A percentile compares a stretch with the other conserved stretches of the same genome.
Conservation (phyloP, 768 basidiomycete genomes). For the Lentinula detonsa region DNA sequence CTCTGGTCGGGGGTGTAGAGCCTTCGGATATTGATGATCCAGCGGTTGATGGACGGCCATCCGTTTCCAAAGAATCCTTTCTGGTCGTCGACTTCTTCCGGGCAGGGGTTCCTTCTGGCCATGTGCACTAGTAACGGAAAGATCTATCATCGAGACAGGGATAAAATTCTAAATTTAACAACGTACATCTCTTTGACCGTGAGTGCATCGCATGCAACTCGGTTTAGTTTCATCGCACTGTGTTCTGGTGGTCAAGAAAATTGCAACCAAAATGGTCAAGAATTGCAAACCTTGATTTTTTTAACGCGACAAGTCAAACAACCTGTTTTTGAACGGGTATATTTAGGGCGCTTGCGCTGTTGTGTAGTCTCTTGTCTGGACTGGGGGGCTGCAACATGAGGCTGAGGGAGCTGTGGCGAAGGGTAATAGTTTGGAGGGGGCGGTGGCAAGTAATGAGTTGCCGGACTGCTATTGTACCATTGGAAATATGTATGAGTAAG, state of each 20-base stretch:
- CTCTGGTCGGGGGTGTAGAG: constrained; percentile 67
- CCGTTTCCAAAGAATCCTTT: constrained; percentile 45
- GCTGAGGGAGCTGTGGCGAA: constrained; percentile 21
- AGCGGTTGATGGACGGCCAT: constrained; percentile 68
- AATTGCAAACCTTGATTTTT: constrained; percentile 77
- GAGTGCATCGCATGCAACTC: constrained; percentile 78
- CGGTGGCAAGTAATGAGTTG: constrained; percentile 32
- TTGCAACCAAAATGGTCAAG: background rate
- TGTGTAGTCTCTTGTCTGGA: constrained; percentile 44
- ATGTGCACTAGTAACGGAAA: constrained; percentile 55
- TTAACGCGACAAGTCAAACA: constrained; percentile 91
- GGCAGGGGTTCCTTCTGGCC: constrained; percentile 74
- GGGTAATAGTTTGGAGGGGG: constrained; percentile 33
- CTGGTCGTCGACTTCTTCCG: constrained; percentile 58
- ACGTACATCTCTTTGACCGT: constrained; percentile 78
- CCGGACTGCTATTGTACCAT: constrained; percentile 30
- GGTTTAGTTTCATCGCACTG: constrained; percentile 93
- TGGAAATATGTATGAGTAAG: constrained; percentile 18
- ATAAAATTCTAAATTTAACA: background rate
- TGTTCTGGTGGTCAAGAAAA: constrained; percentile 5
- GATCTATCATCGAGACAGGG: background rate
- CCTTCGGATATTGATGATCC: constrained; percentile 71
- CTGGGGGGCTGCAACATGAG: constrained; percentile 43
- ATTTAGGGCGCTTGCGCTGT: constrained; percentile 82
- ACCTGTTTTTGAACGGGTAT: constrained; percentile 90